A percentile compares a stretch with the other conserved stretches of the same genome.
These are phyloP conservation scores for Phragmites australis DNA, from an alignment of 176 grass and related monocot species.

Conservation along the genomic window DNA sequence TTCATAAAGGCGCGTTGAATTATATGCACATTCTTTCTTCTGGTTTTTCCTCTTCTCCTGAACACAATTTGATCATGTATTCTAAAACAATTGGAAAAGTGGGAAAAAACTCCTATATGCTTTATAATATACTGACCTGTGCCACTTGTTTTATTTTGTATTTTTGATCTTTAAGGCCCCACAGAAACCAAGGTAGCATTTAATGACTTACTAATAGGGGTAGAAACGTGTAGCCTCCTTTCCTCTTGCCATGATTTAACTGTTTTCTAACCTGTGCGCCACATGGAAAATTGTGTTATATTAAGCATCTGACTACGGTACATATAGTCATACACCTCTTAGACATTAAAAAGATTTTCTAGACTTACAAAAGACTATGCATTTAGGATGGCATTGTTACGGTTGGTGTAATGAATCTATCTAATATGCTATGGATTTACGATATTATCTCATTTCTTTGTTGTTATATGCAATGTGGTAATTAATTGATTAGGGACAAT, in stretches of 20 bases:
- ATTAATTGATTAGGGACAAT: too few species aligned
- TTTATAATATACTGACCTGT: background rate
- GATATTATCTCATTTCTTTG: too few species aligned
- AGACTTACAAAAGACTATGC: too few species aligned
- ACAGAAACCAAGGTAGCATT: conserved; percentile 4
- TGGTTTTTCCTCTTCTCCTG: too few species aligned
- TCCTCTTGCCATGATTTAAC: background rate
- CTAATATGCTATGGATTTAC: too few species aligned
- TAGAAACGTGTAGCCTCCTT: background rate
- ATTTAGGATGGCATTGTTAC: too few species aligned
- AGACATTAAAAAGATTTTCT: background rate
- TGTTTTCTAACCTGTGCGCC: background rate
- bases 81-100: too few species aligned
- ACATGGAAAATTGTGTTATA: background rate
- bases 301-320: background rate
- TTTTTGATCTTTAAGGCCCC: background rate
- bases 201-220: background rate
- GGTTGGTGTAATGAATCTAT: too few species aligned
- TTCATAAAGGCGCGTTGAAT: conserved; percentile 65
- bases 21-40: background rate
- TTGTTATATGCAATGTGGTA: too few species aligned
- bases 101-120: too few species aligned
- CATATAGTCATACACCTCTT: background rate
- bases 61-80: too few species aligned
- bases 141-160: background rate